Evolutionary conservation across 495 filamentous ascomycete species (phyloP), one percentile per base, ranked within the genome.

Genomic region (Daldinia concentrica): DNA sequence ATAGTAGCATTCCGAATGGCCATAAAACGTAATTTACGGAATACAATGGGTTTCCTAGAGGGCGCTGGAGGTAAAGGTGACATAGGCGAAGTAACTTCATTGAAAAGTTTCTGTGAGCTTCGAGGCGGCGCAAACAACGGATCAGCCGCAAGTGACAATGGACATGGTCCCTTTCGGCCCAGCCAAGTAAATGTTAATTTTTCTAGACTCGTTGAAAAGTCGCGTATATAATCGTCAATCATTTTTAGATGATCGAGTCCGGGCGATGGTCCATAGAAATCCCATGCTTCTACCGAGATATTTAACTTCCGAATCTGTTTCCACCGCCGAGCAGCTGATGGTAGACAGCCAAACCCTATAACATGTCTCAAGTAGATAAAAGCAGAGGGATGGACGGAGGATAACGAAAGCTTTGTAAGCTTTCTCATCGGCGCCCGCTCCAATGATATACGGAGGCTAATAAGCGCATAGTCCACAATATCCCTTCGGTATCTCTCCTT

Each of bases 391-490:
- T 93, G 92, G 9, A 94, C 86, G 1, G 86, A 84, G 7, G 85
- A 82, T 15, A 94, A 80, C 3, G 90, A 89, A 5, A 95, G 83
- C 29, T 87, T 87, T 34, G 83, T 80, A 1, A 95, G 84, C 37
- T 79, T 81, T 43, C 67, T 82, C 34, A 94, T 81, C 1, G 86
- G 85, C 8, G 87, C 85, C 54, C 89, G 87, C 76, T 94, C 91
- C 12, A 94, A 78, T 1, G 91, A 89, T 64, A 94, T 92, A 56
- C 92, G 89, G 52, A 94, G 78, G 66, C 89, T 92, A 69, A 93
- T 92, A 37, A 94, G 85, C 3, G 92, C 92, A 76, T 93, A 94
- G 81, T 94, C 92, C 26, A 94, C 91, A 32, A 88, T 87, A 78
- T 87, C 88, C 56, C 92, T 87, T 14, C 92, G 86, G 70, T 92